Base-by-base conservation (phyloP, 805 yeast species). In the Candida krabiensis region DNA sequence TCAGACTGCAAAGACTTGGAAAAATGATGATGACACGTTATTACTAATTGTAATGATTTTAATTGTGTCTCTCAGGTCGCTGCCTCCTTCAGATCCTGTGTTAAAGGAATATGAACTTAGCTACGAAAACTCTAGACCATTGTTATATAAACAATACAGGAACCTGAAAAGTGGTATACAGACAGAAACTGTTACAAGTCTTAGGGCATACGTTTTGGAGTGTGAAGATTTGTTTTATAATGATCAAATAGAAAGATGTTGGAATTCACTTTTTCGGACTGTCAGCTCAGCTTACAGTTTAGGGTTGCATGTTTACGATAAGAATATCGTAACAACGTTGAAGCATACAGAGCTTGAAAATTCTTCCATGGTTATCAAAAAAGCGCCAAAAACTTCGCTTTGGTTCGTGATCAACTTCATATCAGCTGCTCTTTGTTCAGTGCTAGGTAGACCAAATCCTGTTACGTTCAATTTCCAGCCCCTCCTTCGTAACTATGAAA, bases 371-470 rank as follows among this genome's bases (percentile, higher is more conserved):
- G 50, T 60, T 19, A 54, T 61, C 4, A 46, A 45, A 34, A 47
- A 50, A 12, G 67, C 69, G 35, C 67, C 63, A 15, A 61, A 73
- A 36, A 64, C 71, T 13, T 66, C 75, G 30, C 62, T 73, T 5
- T 75, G 79, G 78, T 70, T 73, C 40, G 74, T 74, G 2, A 61
- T 75, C 37, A 69, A 71, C 44, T 66, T 70, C 41, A 57, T 71
- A 18, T 60, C 70, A n/a, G 72, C 76, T 2, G 73, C 72, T 24
- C 48, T 72, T 14, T 73, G 79, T 48, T 70, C 78, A 0, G 69
- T 73, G 12, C 57, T 74, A 18, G 79, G 80, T 7, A 60, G 80
- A 44, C 80, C 80, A 3, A 75, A 73, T 44, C 80, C 80, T 1
- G 74, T 75, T 8, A 69, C 77, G 1, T 62, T 62, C 43, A 58